These are phyloP conservation scores for Aspergillus chevalieri DNA, from an alignment of 2,329 filamentous ascomycete species.

Conservation along the genomic window DNA sequence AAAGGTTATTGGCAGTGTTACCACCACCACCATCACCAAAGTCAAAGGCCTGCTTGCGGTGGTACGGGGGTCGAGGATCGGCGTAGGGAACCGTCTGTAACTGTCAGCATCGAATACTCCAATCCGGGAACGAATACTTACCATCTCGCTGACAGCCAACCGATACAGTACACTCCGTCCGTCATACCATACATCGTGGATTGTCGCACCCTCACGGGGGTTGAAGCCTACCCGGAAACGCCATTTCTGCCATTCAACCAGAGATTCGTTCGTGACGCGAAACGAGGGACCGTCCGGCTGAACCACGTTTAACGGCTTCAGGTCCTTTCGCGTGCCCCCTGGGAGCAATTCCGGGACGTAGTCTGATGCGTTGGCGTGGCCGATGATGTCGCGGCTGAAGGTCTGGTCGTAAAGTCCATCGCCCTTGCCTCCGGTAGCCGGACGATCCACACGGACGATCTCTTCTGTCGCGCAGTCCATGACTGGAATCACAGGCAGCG, in stretches of 20 bases:
- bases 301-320: slow-evolving; percentile 66
- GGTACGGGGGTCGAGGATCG: slow-evolving; percentile 59
- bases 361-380: slow-evolving; percentile 48
- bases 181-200: slow-evolving; percentile 65
- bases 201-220: slow-evolving; percentile 59
- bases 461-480: slow-evolving; percentile 53
- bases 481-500: slow-evolving; percentile 47
- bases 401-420: slow-evolving; percentile 43
- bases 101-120: slow-evolving; percentile 1
- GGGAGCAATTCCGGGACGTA: slow-evolving; percentile 48
- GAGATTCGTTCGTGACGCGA: slow-evolving; percentile 35
- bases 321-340: slow-evolving; percentile 41
- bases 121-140: slow-evolving; percentile 15
- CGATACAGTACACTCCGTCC: slow-evolving; percentile 61
- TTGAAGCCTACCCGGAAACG: slow-evolving; percentile 56
- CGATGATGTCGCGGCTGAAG: slow-evolving; percentile 43
- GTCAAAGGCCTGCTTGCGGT: slow-evolving; percentile 66
- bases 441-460: slow-evolving; percentile 53
- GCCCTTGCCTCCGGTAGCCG: slow-evolving; percentile 47
- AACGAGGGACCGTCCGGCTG: slow-evolving; percentile 67
- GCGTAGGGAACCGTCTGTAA: slow-evolving; percentile 54
- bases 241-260: slow-evolving; percentile 60
- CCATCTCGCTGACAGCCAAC: slow-evolving; percentile 63
- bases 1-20: slow-evolving; percentile 62
- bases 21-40: slow-evolving; percentile 65